Evolutionary conservation across 768 basidiomycete species (phyloP), one percentile per base, ranked within the genome.

Genomic region (Cantharellus cinnabarinus): DNA sequence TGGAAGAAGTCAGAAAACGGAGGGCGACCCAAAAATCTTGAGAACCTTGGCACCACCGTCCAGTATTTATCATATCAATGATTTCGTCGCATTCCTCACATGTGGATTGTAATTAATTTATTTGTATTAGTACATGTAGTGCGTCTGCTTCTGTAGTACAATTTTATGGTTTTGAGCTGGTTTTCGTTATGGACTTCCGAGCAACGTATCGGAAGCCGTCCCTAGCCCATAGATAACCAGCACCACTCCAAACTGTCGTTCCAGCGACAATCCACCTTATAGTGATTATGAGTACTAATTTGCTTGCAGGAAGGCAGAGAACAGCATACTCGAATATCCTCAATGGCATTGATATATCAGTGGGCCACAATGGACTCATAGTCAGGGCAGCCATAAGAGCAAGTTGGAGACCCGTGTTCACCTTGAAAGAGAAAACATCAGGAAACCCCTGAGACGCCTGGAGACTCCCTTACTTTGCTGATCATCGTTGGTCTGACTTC

Each of bases 401-500:
- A 7, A 99, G 79, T 68, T 99, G 94, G 3, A 97, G 76, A 4
- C 83, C 83, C 0, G 94, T 99, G 68, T 99, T 99, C 61, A 89
- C 75, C 88, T 95, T 63, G 0, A 34, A 58, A 15, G 4, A 14
- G 29, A 7, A 51, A 10, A 29, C 20, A 29, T 29, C 20, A 48
- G 29, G 44, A 3, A 34, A 14, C 39, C 5, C 4, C 37, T 7
- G 39, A 35, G 44, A 65, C 40, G 48, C 40, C 50, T 48, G 29
- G 44, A 48, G 44, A 48, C 29, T 48, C 29, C 55, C 67, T 56
- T 54, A 85, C 88, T 75, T 94, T 98, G 75, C 89, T 94, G 56
- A 99, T 91, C n/a, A 70, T 71, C 5, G 95, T 98, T 0, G 94
- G 94, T 39, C 79, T 79, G 7, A 98, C 90, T 70, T 95, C 93